Evolutionary conservation across 306 rosid species (phyloP), one percentile per base, ranked within the genome.

Genomic region (Citrullus amarus): DNA sequence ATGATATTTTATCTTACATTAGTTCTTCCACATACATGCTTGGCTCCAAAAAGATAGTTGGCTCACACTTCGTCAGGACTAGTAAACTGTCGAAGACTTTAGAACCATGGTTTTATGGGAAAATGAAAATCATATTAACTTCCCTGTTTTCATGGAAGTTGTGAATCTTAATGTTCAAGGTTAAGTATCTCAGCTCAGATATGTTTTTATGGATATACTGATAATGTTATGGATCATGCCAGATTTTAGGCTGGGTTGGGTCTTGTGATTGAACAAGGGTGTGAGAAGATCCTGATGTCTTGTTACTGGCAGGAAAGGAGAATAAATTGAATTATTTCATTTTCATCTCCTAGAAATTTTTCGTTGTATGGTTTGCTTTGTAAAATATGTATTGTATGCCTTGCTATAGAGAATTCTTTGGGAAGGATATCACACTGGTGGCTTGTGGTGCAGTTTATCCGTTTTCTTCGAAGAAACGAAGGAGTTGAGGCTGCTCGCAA

Each of bases 401-500:
- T 77, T 70, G 46, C 56, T 77, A 44, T 70, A 4, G 41, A 70
- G 32, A 48, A 39, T 68, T 75, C 60, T 51, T n/a, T 30, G 30
- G 46, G 76, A 78, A 67, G 78, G 61, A 22, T 66, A 22, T 83
- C 81, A 85, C 63, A 77, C 73, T 77, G 20, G 62, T 88, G 44
- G 79, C 83, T 83, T 85, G 72, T 82, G 86, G 34, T 84, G 88
- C 98, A 95, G 97, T 95, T 88, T 75, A 91, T 95, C 81, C 97
- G 97, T 79, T 95, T 95, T 80, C 87, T 95, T 55, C 86, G 98
- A 81, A 87, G 98, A 81, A 92, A 90, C 8, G 97, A 91, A 86
- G 98, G 98, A 70, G 93, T 95, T 87, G 98, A 95, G 90, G 93
- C 97, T 79, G 97, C 98, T 82, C 92, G 96, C 80, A 95, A 92